These are phyloP conservation scores for Xerocomus cyaneibrunnescens DNA, from an alignment of 1,284 basidiomycete genomes.

Conservation along the genomic window DNA sequence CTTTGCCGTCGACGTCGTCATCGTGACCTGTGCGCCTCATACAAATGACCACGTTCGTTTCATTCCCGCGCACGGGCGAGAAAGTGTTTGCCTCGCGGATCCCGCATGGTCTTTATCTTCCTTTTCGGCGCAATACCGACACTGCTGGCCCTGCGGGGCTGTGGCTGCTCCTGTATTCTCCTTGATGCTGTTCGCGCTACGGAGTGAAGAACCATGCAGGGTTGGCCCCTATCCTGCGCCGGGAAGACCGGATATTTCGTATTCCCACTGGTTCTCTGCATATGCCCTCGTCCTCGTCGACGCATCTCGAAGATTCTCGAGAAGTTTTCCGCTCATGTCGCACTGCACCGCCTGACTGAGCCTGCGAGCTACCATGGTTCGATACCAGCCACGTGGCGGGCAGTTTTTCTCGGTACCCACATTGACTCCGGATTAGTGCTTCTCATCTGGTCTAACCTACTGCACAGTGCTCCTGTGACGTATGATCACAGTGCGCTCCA, in stretches of 20 bases:
- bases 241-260: not conserved
- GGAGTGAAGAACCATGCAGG: conserved; percentile 2
- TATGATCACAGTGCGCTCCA: conserved; percentile 14
- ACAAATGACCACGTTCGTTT: conserved; percentile 23
- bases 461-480: conserved; percentile 31
- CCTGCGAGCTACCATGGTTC: not conserved
- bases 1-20: conserved; percentile 23
- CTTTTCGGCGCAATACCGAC: conserved; percentile 24
- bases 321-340: not conserved
- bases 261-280: not conserved
- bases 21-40: conserved; percentile 20
- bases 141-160: conserved; percentile 15
- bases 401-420: conserved; percentile 17
- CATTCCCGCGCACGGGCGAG: conserved; percentile 29
- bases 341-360: not conserved
- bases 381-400: conserved; percentile 9
- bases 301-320: not conserved
- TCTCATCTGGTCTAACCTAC: conserved; percentile 5
- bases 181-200: conserved; percentile 18
- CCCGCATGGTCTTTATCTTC: conserved; percentile 27
- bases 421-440: conserved; percentile 12
- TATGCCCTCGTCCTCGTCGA: not conserved
- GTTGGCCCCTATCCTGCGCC: not conserved
- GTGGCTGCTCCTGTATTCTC: conserved; percentile 14
- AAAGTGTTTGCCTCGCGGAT: conserved; percentile 28